Percentiles rank a stretch among this genome's conserved stretches.
These are phyloP conservation scores for Podaxis sp. DNA, from an alignment of 768 basidiomycete genomes.

Conservation along the genomic window DNA sequence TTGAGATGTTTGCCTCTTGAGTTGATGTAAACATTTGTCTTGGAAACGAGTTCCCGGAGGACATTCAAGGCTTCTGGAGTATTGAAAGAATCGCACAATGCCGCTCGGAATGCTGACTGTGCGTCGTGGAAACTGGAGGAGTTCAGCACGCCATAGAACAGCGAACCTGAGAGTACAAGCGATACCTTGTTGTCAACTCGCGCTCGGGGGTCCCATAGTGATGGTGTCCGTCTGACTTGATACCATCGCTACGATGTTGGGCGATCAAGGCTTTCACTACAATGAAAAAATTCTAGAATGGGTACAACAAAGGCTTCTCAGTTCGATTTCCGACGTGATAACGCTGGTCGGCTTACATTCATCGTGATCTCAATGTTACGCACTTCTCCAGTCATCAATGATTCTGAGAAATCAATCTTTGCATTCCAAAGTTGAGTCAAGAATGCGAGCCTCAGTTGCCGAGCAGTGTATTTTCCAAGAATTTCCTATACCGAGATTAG, in stretches of 20 bases:
- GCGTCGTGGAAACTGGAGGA: conserved; percentile 63
- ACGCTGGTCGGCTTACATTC: conserved; percentile 56
- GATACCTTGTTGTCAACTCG: conserved; percentile 63
- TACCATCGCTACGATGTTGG: conserved; percentile 47
- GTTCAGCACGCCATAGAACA: conserved; percentile 4
- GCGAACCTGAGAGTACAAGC: conserved; percentile 14
- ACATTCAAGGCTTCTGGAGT: conserved; percentile 80
- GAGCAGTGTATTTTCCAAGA: conserved; percentile 73
- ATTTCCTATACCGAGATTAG: conserved; percentile 62
- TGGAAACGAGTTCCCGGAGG: conserved; percentile 78
- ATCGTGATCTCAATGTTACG: conserved; percentile 78
- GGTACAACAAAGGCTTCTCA: conserved; percentile 14
- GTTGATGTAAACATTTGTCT: conserved; percentile 87
- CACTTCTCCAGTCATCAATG: conserved; percentile 86
- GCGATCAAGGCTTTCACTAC: conserved; percentile 77
- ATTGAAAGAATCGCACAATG: conserved; percentile 97
- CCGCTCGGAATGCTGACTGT: conserved; percentile 76
- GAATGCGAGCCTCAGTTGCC: conserved; percentile 91
- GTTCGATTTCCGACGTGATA: background rate
- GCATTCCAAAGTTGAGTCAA: conserved; percentile 89
- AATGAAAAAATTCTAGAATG: conserved; percentile 87
- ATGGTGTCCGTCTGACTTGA: conserved; percentile 57
- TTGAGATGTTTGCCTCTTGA: conserved; percentile 57
- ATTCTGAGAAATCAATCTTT: conserved; percentile 92
- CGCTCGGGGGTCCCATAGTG: conserved; percentile 66